Evolutionary conservation across 2,329 filamentous ascomycete genomes (phyloP), one percentile per base, ranked within the genome.

Genomic region (Aspergillus ochraceus): DNA sequence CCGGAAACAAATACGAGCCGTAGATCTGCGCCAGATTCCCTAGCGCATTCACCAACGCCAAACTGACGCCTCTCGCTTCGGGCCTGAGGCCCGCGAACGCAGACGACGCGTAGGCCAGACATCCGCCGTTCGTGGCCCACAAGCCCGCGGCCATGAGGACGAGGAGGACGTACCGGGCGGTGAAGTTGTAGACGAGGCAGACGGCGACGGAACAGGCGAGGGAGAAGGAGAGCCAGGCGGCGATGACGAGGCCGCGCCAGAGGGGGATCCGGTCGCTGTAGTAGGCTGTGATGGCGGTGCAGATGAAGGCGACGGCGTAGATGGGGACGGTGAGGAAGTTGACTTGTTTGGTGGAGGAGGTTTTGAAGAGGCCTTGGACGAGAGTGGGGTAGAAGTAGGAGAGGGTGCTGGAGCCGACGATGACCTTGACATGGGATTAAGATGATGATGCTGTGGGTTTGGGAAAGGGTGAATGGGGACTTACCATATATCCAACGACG

Each of bases 1-100:
- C 68, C 0, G 83, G 84, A 69, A 84, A 86, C 2, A 86, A 65
- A 62, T 84, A 80, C 46, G 68, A 68, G 22, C 84, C 83, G 60
- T 85, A 86, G 19, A 86, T 85, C 61, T 83, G 80, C 0, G 83
- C 80, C 11, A 84, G 67, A 61, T 85, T 85, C 3, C 81, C 83
- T 66, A 85, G 73, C 0, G 81, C 80, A 62, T 85, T 84, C 45
- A 85, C 79, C 10, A 84, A 68, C 1, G 82, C 83, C 22, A 86
- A 69, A 3, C 77, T 76, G n/a, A 86, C 78, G 14, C 78, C 83
- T 17, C 83, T 70, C 2, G 79, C 78, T 6, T 62, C 84, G 81
- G 76, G 77, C 19, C 75, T 73, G 77, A 85, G 80, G n/a, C 73
- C 68, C 1, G 77, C 78, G 64, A 86, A 85, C 0, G 81, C 82